Evolutionary conservation across 495 filamentous ascomycete species (phyloP).

Genomic region (Jackrogersella multiformis): DNA sequence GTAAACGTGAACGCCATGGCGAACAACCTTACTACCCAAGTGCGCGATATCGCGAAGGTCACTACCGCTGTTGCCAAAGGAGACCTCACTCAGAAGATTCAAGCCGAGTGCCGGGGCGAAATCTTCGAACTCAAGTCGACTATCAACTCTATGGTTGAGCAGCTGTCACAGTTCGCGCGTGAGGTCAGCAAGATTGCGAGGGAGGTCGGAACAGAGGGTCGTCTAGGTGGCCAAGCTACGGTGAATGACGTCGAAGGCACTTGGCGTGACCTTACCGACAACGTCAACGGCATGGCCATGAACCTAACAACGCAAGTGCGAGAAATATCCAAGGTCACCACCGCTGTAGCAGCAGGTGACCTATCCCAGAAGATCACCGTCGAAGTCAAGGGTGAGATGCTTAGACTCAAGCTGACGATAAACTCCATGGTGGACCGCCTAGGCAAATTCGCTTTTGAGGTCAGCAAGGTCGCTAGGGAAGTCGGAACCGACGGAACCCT

Average conservation of each 20-base stretch:
- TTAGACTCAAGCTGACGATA: constrained; percentile 95
- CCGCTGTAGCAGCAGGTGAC: constrained; percentile 93
- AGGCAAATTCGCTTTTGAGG: constrained; percentile 96
- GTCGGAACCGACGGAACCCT: constrained; percentile 97
- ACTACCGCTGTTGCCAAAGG: constrained; percentile 98
- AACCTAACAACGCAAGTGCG: constrained; percentile 98
- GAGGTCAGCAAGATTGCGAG: constrained; percentile 98
- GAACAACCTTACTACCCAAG: constrained; percentile 96
- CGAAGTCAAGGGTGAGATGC: constrained; percentile 94
- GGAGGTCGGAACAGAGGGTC: constrained; percentile 96
- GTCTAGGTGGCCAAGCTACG: constrained; percentile 93
- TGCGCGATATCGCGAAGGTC: constrained; percentile 97
- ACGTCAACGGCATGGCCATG: constrained; percentile 99
- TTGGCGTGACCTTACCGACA: constrained; percentile 96
- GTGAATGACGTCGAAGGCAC: constrained; percentile 98
- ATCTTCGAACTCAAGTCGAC: constrained; percentile 95
- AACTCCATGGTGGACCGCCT: constrained; percentile 99
- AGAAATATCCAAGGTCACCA: constrained; percentile 98
- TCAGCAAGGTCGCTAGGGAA: constrained; percentile 97
- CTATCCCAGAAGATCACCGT: constrained; percentile 95
- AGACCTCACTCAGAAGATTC: constrained; percentile 96
- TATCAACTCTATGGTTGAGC: constrained; percentile 99
- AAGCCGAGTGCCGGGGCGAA: constrained; percentile 95
- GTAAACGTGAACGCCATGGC: constrained; percentile 99
- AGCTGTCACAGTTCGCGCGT: constrained; percentile 93